Evolutionary conservation across 768 basidiomycete species (phyloP), one percentile per base, ranked within the genome.

Genomic region (Mycena floridula): DNA sequence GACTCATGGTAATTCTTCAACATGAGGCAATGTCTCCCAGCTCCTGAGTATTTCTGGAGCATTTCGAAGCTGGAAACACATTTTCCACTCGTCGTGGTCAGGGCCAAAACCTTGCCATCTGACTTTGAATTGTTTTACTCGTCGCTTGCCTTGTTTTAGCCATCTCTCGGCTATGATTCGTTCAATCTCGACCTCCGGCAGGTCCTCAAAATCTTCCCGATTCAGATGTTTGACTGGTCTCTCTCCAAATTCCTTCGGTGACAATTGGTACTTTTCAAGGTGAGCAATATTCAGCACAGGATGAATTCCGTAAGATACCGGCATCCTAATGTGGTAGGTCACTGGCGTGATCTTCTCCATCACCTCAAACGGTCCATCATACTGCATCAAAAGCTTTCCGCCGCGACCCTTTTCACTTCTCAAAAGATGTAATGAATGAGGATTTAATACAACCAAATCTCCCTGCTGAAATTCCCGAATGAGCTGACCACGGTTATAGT

Each of bases 81-180:
- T 35, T 23, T 57, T 26, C 56, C 54, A 61, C 1, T 13, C 9
- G 40, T 60, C 47, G 7, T 50, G 24, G 1, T 48, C 46, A 1
- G 48, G n/a, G n/a, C n/a, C n/a, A 18, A 53, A 54, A 15, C 56
- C 55, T 1, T n/a, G 2, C 59, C 59, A 62, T 0, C 47, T 41
- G 0, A 61, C 36, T 1, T 47, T 15, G 20, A 47, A 53, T 23
- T 48, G 48, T 32, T 42, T 16, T 5, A 24, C 41, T 40, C 44
- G 22, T 24, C 11, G 8, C 25, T 30, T 27, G 15, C 11, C 5
- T 12, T 5, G 4, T 27, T 24, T 32, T 45, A 44, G 12, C n/a
- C 7, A 0, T 26, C 48, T 27, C 42, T 61, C 48, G 15, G 43
- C 56, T 0, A 61, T n/a, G 27, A 62, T 59, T 3, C 15, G 16